Evolutionary conservation across 495 filamentous ascomycete species (phyloP).

Genomic region (Xylaria flabelliformis): DNA sequence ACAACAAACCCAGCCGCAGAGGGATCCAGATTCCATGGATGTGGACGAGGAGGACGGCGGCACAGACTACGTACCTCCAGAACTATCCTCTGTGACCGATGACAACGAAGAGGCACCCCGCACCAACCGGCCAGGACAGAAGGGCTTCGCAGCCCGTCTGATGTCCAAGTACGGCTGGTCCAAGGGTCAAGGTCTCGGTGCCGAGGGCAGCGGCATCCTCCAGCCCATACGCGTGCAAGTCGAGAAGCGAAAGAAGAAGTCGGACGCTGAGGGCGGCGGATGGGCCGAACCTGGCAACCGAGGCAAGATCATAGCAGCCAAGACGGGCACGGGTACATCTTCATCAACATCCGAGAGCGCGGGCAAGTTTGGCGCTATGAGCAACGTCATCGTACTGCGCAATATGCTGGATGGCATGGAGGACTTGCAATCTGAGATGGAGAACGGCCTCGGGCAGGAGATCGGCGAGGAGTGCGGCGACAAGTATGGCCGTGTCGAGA

Average conservation of each 20-base stretch:
- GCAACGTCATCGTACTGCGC: constrained; percentile 75
- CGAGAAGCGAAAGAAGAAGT: constrained; percentile 79
- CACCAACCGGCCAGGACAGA: constrained; percentile 76
- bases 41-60: constrained; percentile 50
- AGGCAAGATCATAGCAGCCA: constrained; percentile 78
- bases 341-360: constrained; percentile 31
- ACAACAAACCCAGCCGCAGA: constrained; percentile 53
- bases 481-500: constrained; percentile 88
- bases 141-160: constrained; percentile 82
- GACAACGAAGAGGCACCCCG: constrained; percentile 45
- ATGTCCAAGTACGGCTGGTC: constrained; percentile 94
- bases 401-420: constrained; percentile 83
- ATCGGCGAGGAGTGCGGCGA: constrained; percentile 91
- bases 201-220: constrained; percentile 77
- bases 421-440: constrained; percentile 68
- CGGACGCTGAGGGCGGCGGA: constrained; percentile 80
- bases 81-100: constrained; percentile 27
- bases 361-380: constrained; percentile 75
- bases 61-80: constrained; percentile 52
- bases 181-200: constrained; percentile 85
- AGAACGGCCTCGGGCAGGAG: constrained; percentile 83
- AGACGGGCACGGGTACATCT: constrained; percentile 33
- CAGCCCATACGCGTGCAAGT: constrained; percentile 81
- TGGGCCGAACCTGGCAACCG: constrained; percentile 71
- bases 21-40: constrained; percentile 55